phyloP scores from a whole-genome alignment of 257 asterid genomes.

The Solanum habrochaites region DNA sequence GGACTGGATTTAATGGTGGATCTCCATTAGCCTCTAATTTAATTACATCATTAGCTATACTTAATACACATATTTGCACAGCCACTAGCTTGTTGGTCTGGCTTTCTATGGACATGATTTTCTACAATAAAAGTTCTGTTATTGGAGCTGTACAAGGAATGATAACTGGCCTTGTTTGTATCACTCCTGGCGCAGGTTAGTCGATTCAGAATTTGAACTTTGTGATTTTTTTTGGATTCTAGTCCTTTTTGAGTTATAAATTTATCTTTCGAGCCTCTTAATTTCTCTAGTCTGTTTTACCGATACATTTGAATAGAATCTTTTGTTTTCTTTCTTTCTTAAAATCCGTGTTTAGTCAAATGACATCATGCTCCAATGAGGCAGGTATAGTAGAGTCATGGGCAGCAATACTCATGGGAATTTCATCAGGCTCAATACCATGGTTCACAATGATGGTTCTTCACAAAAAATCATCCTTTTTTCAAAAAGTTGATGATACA shows the following conservation, averaged over 20 bases:
- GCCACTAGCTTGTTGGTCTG: conserved; percentile 70
- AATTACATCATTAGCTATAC: conserved; percentile 45
- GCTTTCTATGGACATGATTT: conserved; percentile 53
- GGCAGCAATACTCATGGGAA: conserved; percentile 71
- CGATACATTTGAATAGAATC: too few relatives aligned
- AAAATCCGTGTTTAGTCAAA: too few relatives aligned
- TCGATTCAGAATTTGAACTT: background rate
- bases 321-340: too few relatives aligned
- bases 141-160: conserved; percentile 74
- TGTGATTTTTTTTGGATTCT: background rate
- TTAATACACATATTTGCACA: conserved; percentile 68
- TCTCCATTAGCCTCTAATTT: conserved; percentile 39
- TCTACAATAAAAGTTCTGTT: conserved; percentile 55
- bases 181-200: conserved; percentile 63
- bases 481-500: conserved; percentile 61
- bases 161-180: conserved; percentile 82
- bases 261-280: background rate
- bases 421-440: conserved; percentile 51
- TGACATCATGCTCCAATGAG: background rate
- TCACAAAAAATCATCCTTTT: conserved; percentile 48
- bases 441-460: conserved; percentile 87
- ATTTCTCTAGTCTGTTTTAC: too few relatives aligned
- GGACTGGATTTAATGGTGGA: conserved; percentile 84
- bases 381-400: conserved; percentile 64
- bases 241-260: background rate